These are phyloP conservation scores for Phytophthora cryptogea DNA, from an alignment of 352 stramenopile genomes.

Conservation along the genomic window DNA sequence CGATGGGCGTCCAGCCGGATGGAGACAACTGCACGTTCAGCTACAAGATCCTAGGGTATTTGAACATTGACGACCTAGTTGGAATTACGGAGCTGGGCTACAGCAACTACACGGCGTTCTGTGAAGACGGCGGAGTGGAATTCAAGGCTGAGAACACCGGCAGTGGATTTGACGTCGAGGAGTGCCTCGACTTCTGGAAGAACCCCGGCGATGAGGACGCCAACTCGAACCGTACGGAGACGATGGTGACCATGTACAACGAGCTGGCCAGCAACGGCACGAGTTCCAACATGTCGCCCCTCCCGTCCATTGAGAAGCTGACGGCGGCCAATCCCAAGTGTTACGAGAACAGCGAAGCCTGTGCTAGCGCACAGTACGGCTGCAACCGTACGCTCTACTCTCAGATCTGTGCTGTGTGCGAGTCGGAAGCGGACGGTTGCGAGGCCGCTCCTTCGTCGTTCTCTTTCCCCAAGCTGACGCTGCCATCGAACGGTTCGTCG, in stretches of 20 bases:
- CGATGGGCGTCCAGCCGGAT: slow-evolving; percentile 45
- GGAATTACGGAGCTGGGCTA: slow-evolving; percentile 68
- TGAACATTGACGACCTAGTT: slow-evolving; percentile 64
- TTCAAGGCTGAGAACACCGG: slow-evolving; percentile 48
- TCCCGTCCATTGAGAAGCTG: slow-evolving; percentile 49
- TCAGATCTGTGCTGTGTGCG: slow-evolving; percentile 59
- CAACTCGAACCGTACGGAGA: slow-evolving; percentile 47
- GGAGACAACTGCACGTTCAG: slow-evolving; percentile 67
- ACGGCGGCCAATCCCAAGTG: slow-evolving; percentile 53
- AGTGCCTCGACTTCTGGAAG: slow-evolving; percentile 65
- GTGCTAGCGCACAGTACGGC: slow-evolving; percentile 36
- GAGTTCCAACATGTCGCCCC: slow-evolving; percentile 45
- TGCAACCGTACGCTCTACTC: slow-evolving; percentile 58
- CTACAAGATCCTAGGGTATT: slow-evolving; percentile 65
- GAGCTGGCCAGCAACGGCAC: slow-evolving; percentile 36
- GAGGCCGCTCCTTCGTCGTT: slow-evolving; percentile 13
- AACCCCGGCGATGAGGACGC: slow-evolving; percentile 45
- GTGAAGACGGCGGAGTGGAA: slow-evolving; percentile 54
- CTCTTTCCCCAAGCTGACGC: slow-evolving; percentile 29
- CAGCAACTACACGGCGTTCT: slow-evolving; percentile 66
- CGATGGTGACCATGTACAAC: slow-evolving; percentile 62
- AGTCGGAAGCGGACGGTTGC: slow-evolving; percentile 2
- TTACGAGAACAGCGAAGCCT: slow-evolving; percentile 55
- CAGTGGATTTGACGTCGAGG: slow-evolving; percentile 34
- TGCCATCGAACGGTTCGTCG: slow-evolving; percentile 23